A percentile compares a stretch with the other conserved stretches of the same genome.
Conservation (phyloP, 805 yeast species). For the Candida odintsovae region DNA sequence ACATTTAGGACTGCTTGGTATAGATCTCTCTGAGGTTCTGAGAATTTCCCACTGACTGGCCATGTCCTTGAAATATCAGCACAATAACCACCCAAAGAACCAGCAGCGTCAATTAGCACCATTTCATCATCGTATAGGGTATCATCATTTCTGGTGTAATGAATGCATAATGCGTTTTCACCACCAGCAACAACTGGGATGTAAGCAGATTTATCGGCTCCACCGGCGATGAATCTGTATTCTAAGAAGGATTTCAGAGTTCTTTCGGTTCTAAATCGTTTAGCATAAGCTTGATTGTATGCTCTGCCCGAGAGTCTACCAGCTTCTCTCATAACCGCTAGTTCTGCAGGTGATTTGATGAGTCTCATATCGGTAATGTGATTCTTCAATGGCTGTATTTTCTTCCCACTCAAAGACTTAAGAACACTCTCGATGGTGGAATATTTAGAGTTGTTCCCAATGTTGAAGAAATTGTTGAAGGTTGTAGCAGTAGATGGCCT, state of each 20-base stretch:
- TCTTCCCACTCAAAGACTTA: slow-evolving; percentile 25
- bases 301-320: slow-evolving; percentile 80
- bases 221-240: slow-evolving; percentile 75
- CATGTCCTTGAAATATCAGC: slow-evolving; percentile 95
- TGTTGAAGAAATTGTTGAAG: slow-evolving; percentile 26
- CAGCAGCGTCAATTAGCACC: slow-evolving; percentile 94
- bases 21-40: slow-evolving; percentile 74
- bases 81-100: slow-evolving; percentile 88
- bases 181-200: slow-evolving; percentile 98
- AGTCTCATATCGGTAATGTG: slow-evolving; percentile 48
- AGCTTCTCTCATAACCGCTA: slow-evolving; percentile 74
- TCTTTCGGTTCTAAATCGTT: slow-evolving; percentile 63
- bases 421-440: slow-evolving; percentile 25
- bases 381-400: slow-evolving; percentile 37
- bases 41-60: slow-evolving; percentile 78
- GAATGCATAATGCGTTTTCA: slow-evolving; percentile 81
- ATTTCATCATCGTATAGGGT: slow-evolving; percentile 67
- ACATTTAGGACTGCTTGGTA: slow-evolving; percentile 86
- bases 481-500: slow-evolving; percentile 15
- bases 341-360: slow-evolving; percentile 71
- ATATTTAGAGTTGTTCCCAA: slow-evolving; percentile 20
- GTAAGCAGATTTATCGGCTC: slow-evolving; percentile 87
- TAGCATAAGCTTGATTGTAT: slow-evolving; percentile 74
- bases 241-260: slow-evolving; percentile 77
- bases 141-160: slow-evolving; percentile 90